phyloP scores from a whole-genome alignment of 2,329 filamentous ascomycete genomes.

The Fusarium dlaminii region DNA sequence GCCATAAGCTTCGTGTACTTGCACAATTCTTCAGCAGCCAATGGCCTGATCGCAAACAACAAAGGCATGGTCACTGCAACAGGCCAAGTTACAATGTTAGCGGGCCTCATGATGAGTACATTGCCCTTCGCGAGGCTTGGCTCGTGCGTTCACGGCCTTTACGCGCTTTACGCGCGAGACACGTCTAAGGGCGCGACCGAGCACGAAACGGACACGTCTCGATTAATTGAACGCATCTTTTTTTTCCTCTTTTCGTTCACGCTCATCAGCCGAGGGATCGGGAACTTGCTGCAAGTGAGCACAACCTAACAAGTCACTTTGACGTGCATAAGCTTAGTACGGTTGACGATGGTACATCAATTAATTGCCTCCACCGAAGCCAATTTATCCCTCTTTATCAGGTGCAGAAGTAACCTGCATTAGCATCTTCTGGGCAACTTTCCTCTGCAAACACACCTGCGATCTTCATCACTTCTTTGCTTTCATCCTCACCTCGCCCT shows the following conservation, averaged over 20 bases:
- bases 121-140: slow-evolving; percentile 5
- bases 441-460: not conserved
- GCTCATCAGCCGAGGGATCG: slow-evolving; percentile 19
- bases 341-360: not conserved
- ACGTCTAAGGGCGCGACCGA: slow-evolving; percentile 47
- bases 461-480: not conserved
- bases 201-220: slow-evolving; percentile 58
- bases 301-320: slow-evolving; percentile 36
- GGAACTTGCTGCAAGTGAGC: slow-evolving; percentile 32
- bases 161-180: slow-evolving; percentile 41
- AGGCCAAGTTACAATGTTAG: slow-evolving; percentile 2
- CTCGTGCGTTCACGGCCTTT: slow-evolving; percentile 35
- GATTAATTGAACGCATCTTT: slow-evolving; percentile 47
- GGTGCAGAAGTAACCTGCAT: slow-evolving; percentile 3
- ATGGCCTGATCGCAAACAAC: slow-evolving; percentile 13
- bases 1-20: slow-evolving; percentile 6
- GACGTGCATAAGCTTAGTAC: slow-evolving; percentile 32
- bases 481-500: not conserved
- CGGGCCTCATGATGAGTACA: slow-evolving; percentile 4
- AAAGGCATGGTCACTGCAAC: slow-evolving; percentile 6
- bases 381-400: slow-evolving; percentile 17
- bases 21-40: not conserved
- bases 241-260: slow-evolving; percentile 9
- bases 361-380: slow-evolving; percentile 3
- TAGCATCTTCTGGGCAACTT: not conserved